These are phyloP conservation scores for Sclerotinia subarctica DNA, from an alignment of 2,329 filamentous ascomycete genomes.

Conservation along the genomic window DNA sequence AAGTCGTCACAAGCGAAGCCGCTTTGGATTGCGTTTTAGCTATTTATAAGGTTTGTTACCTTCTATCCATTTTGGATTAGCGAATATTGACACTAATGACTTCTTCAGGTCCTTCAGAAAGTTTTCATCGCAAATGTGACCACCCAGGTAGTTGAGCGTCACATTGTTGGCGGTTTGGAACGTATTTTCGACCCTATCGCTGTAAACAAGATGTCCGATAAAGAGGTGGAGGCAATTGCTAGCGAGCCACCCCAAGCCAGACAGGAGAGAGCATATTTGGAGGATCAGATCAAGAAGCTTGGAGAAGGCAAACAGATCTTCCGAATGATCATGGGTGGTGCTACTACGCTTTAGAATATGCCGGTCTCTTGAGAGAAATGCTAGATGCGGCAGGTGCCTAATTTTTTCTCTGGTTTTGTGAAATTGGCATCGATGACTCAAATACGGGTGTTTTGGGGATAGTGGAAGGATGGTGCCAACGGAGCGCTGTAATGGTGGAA, in stretches of 20 bases:
- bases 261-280: conserved; percentile 30
- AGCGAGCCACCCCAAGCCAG: conserved; percentile 31
- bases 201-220: conserved; percentile 22
- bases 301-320: conserved; percentile 33
- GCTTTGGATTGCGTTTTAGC: conserved; percentile 36
- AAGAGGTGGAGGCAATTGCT: conserved; percentile 30
- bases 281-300: conserved; percentile 33
- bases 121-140: conserved; percentile 39
- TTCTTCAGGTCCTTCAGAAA: conserved; percentile 35
- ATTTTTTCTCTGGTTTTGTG: background rate
- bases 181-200: conserved; percentile 24
- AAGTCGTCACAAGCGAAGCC: conserved; percentile 36
- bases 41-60: conserved; percentile 38
- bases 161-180: conserved; percentile 25
- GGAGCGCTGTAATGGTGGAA: background rate
- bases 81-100: background rate
- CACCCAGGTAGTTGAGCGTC: conserved; percentile 35
- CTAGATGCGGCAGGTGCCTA: background rate
- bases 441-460: background rate
- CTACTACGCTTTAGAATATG: background rate
- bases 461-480: background rate
- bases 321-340: conserved; percentile 26
- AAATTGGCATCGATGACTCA: background rate
- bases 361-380: background rate
- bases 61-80: background rate